A percentile compares a stretch with the other conserved stretches of the same genome.
Conservation (phyloP, 305 asterid genomes). For the Euphrasia arctica region DNA sequence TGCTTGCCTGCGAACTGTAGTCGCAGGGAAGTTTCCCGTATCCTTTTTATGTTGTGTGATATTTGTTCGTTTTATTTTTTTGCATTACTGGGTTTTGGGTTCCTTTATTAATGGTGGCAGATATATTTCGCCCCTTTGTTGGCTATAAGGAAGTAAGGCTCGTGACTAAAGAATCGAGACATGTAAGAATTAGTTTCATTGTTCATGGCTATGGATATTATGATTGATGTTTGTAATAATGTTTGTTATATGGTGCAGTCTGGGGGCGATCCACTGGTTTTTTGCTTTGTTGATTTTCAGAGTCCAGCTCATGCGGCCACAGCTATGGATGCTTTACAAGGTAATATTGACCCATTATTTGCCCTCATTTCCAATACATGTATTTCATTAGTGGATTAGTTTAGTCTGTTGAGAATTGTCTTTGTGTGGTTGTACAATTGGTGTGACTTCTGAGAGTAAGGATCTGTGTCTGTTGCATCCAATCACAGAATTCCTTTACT, state of each 20-base stretch:
- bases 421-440: too few species aligned
- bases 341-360: conserved; percentile 30
- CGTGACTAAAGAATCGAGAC: conserved; percentile 55
- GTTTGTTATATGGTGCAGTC: conserved; percentile 36
- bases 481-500: too few species aligned
- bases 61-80: too few species aligned
- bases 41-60: conserved; percentile 46
- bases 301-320: conserved; percentile 76
- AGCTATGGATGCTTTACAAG: conserved; percentile 69
- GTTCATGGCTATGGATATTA: conserved; percentile 1
- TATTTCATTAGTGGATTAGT: not conserved
- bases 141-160: conserved; percentile 70
- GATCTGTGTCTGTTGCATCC: too few species aligned
- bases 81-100: conserved; percentile 22
- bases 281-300: conserved; percentile 65
- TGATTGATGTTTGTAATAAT: conserved; percentile 9
- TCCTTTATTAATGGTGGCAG: conserved; percentile 48
- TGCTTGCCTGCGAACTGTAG: conserved; percentile 79
- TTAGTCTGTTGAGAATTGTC: not conserved
- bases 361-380: conserved; percentile 2
- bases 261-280: conserved; percentile 53
- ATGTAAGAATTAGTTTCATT: conserved; percentile 35
- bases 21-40: conserved; percentile 86
- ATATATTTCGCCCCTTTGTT: conserved; percentile 70
- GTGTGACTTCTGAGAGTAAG: too few species aligned